Conservation (phyloP, 345 rosid genomes). For the Lumnitzera racemosa region DNA sequence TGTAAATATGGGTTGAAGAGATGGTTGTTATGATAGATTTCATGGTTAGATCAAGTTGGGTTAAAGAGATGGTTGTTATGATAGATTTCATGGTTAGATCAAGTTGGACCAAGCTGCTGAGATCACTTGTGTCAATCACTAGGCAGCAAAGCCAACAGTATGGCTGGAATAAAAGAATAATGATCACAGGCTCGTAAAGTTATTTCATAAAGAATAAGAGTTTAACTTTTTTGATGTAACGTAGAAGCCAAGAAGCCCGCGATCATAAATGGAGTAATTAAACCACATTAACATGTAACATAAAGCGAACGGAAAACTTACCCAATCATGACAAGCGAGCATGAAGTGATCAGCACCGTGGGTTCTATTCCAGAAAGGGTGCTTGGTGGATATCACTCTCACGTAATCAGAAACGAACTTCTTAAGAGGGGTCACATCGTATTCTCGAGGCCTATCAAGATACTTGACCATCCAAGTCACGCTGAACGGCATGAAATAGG, state of each 20-base stretch:
- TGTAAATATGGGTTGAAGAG: no score
- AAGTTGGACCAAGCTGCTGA: no score
- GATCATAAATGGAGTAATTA: not conserved
- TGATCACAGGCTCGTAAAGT: no score
- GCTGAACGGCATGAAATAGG: constrained; percentile 81
- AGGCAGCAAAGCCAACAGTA: no score
- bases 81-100: no score
- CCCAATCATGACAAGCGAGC: constrained; percentile 22
- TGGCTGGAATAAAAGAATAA: no score
- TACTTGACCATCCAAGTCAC: constrained; percentile 70
- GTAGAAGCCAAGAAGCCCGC: not conserved
- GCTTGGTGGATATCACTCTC: constrained; percentile 42
- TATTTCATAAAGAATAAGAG: not conserved
- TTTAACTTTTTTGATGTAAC: constrained; percentile 3
- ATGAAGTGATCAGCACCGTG: constrained; percentile 20
- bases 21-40: no score
- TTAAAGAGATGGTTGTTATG: no score
- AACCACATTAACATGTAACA: not conserved
- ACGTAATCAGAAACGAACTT: constrained; percentile 68
- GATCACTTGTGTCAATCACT: no score
- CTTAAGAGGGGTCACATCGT: constrained; percentile 34
- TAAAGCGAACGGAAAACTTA: not conserved
- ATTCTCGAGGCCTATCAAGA: constrained; percentile 34
- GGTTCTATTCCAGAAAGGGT: constrained; percentile 18
- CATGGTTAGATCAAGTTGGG: no score